Percentiles rank a stretch among this genome's conserved stretches.
These are phyloP conservation scores for Penicillium argentinense DNA, from an alignment of 495 filamentous ascomycete genomes.

Conservation along the genomic window DNA sequence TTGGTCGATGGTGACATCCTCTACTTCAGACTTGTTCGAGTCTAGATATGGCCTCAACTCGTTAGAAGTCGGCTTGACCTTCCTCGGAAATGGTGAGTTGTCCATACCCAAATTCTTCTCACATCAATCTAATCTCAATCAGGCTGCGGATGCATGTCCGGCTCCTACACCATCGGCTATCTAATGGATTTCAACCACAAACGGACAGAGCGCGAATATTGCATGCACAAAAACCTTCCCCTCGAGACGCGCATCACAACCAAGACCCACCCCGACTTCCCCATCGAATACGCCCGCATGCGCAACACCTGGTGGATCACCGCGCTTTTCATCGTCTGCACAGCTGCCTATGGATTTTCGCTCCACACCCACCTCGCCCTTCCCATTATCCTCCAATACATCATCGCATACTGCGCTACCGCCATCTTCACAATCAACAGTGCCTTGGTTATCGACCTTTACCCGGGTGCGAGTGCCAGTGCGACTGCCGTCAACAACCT, in stretches of 20 bases:
- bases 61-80: conserved; percentile 41
- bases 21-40: conserved; percentile 43
- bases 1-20: conserved; percentile 54
- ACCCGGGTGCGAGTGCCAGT: conserved; percentile 58
- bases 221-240: conserved; percentile 36
- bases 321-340: conserved; percentile 33
- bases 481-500: conserved; percentile 74
- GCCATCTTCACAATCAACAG: conserved; percentile 56
- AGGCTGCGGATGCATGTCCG: conserved; percentile 39
- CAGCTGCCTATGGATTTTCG: conserved; percentile 29
- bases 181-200: conserved; percentile 44
- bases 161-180: conserved; percentile 36
- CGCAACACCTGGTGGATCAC: conserved; percentile 46
- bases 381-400: conserved; percentile 56
- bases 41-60: conserved; percentile 31
- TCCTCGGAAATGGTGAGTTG: conserved; percentile 39
- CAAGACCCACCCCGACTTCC: conserved; percentile 48
- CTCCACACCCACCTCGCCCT: conserved; percentile 44
- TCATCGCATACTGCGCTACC: conserved; percentile 46
- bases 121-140: conserved; percentile 2
- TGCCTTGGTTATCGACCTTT: conserved; percentile 65
- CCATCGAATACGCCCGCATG: conserved; percentile 51
- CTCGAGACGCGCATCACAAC: conserved; percentile 38
- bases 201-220: conserved; percentile 39
- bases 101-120: background rate